Evolutionary conservation across 805 yeast genomes (phyloP), one percentile per base, ranked within the genome.

Genomic region (Cyberlindnera meyerae): DNA sequence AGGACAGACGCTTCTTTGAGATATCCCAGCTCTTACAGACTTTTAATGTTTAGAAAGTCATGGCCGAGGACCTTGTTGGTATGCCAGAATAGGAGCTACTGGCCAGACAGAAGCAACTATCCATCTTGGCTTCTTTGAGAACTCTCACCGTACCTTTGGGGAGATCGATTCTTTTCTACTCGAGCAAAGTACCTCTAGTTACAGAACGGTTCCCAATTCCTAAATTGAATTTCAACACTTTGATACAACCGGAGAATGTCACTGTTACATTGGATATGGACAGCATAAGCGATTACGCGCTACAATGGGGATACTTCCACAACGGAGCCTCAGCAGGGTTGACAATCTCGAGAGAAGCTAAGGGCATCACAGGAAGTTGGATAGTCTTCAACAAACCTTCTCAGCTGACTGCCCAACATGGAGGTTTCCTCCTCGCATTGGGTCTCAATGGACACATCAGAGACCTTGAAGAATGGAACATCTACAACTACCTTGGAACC

Each of bases 381-480:
- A 83, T 90, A 25, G 82, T 82, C 1, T 87, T 84, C 55, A 86
- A 86, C 49, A 82, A 79, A 47, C 96, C 96, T 0, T 5, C 18
- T 4, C 6, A 14, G 0, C 57, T 83, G 22, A 78, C 76, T 47
- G 73, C 95, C 0, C 89, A 85, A 43, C 96, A 89, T 64, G 97
- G 96, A 16, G 99, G 99, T 0, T 88, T 93, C 48, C 60, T 93
- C n/a, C 61, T 87, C 14, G 98, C 97, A 0, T 65, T 93, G 18
- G 99, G 99, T 0, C 63, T 93, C 21, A 86, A 86, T 60, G 97
- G 97, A 0, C 96, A 89, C 55, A 62, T 93, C 49, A 77, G 73
- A 39, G 69, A 71, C 28, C 62, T 93, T 18, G 97, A 90, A 52
- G 96, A 93, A 57, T 93, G 97, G 97, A 96, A 89, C 55, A 83